phyloP scores from a whole-genome alignment of 1,284 basidiomycete species.

The Fomes fomentarius region DNA sequence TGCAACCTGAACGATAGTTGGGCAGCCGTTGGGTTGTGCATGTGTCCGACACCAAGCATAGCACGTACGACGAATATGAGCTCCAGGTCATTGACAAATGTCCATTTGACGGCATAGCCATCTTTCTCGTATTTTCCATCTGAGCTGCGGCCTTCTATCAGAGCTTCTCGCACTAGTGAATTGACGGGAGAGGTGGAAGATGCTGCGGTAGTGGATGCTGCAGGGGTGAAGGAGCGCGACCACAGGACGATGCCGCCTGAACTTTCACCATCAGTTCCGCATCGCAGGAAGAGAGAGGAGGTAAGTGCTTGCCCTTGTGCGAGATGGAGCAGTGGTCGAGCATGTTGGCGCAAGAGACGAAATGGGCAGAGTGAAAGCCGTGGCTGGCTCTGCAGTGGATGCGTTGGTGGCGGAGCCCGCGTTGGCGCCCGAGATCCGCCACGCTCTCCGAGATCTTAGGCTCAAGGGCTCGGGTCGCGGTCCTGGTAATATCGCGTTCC shows the following conservation, averaged over 20 bases:
- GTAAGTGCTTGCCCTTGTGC: constrained; percentile 67
- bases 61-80: constrained; percentile 89
- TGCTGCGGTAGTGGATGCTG: constrained; percentile 71
- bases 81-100: constrained; percentile 90
- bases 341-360: constrained; percentile 48
- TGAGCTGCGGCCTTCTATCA: constrained; percentile 82
- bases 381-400: neutral
- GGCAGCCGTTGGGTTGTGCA: constrained; percentile 5
- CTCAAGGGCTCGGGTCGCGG: too few relatives aligned
- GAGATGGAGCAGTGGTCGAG: constrained; percentile 90
- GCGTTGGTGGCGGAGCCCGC: neutral
- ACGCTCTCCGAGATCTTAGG: constrained; percentile 4
- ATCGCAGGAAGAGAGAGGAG: neutral
- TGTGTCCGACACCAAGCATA: neutral
- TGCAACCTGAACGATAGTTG: constrained; percentile 67
- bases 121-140: constrained; percentile 89
- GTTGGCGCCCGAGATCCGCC: neutral
- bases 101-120: constrained; percentile 91
- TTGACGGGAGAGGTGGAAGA: constrained; percentile 89
- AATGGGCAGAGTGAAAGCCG: too few relatives aligned
- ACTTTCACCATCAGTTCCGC: constrained; percentile 6
- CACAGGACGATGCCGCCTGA: constrained; percentile 90
- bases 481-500: neutral
- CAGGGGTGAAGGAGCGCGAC: constrained; percentile 90
- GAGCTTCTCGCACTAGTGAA: constrained; percentile 85